phyloP scores from a whole-genome alignment of 2,329 filamentous ascomycete genomes.

The Colletotrichum filicis region DNA sequence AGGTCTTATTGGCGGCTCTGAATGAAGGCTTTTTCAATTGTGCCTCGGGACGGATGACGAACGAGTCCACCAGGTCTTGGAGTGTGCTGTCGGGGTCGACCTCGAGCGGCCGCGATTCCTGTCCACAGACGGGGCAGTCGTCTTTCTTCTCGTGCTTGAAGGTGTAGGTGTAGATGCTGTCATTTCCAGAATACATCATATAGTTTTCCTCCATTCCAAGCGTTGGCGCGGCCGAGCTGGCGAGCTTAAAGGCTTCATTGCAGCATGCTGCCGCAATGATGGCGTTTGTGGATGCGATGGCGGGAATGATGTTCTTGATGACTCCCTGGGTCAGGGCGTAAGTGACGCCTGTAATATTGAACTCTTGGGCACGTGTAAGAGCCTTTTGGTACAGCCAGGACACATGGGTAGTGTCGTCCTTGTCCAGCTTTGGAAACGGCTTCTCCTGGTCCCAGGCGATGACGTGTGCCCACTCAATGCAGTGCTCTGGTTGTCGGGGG shows the following conservation, averaged over 20 bases:
- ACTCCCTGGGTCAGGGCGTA: conserved; percentile 97
- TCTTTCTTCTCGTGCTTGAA: conserved; percentile 95
- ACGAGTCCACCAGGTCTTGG: conserved; percentile 84
- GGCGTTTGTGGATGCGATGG: conserved; percentile 97
- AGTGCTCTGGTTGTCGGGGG: conserved; percentile 96
- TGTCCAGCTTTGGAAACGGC: conserved; percentile 88
- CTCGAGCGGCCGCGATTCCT: conserved; percentile 78
- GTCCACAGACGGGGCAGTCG: conserved; percentile 95
- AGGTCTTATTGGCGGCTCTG: conserved; percentile 79
- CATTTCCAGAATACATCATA: conserved; percentile 99
- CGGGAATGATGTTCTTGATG: conserved; percentile 99
- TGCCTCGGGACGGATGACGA: conserved; percentile 85
- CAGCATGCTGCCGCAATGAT: conserved; percentile 96
- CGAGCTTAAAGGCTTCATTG: conserved; percentile 96
- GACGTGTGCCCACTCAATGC: conserved; percentile 98
- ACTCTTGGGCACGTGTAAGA: conserved; percentile 82
- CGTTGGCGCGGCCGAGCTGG: conserved; percentile 82
- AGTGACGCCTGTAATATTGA: conserved; percentile 91
- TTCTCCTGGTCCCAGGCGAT: conserved; percentile 95
- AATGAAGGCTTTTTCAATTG: conserved; percentile 96
- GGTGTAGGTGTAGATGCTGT: conserved; percentile 95
- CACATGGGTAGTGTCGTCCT: conserved; percentile 96
- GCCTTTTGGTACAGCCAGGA: conserved; percentile 96
- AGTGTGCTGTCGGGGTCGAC: conserved; percentile 79
- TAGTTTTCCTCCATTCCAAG: conserved; percentile 87